Base-by-base conservation (phyloP, 1,284 basidiomycete genomes). In the Puccinia triticina region DNA sequence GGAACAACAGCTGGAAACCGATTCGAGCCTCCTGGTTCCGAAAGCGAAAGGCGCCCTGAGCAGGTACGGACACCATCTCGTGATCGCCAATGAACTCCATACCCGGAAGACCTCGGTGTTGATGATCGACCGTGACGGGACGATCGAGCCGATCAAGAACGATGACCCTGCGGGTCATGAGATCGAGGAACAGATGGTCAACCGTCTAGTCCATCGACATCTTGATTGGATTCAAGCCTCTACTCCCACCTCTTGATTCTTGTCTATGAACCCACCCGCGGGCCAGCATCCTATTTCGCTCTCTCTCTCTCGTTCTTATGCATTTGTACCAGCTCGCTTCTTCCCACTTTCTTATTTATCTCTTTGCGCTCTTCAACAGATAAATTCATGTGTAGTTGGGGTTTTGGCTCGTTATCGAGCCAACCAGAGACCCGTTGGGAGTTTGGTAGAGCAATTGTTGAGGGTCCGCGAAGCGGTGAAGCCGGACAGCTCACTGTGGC, bases 31-130 rank as follows among this genome's bases (percentile, higher is more conserved):
- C 12, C 90, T 99, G 26, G 90, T 98, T 76, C 96, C 96, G 37
- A 99, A 99, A 89, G 93, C 96, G 0, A 90, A 91, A 37, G 91
- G 90, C 2, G 94, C 96, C 2, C 90, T 99, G 40, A 92, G 94
- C 84, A 91, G 95, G 32, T 99, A 99, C 87, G 95, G 96, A 0
- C 96, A 99, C 87, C 96, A 98, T 87, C 92, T 98, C 37, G 97
- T 99, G 73, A 95, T 99, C 84, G 96, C 94, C 37, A 99, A 99
- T 87, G 93, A 96, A 83, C 91, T 99, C 18, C 91, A 96, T 85
- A 89, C 91, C 71, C 91, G 96, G 78, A 99, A 99, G 88, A 90
- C 90, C 85, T 93, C 96, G 86, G 96, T 99, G 79, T 93, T 96
- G 2, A 93, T 99, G 85, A 93, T 99, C 46, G 88, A 89, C 84